These are phyloP conservation scores for Ligustrum vulgare DNA, from an alignment of 257 asterid genomes.

Conservation along the genomic window DNA sequence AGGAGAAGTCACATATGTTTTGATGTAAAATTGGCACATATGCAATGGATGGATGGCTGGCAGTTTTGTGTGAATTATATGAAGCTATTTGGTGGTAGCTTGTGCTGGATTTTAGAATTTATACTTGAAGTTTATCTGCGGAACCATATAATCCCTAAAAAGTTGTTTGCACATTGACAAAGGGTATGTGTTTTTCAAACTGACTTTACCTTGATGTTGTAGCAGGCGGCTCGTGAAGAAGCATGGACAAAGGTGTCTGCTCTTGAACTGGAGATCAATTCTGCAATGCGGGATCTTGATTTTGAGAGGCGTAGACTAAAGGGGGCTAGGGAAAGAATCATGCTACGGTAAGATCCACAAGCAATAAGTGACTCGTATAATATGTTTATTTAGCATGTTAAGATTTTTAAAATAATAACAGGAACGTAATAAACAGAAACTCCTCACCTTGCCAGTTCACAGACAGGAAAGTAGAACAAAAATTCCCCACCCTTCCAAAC, in stretches of 20 bases:
- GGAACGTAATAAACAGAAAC: not conserved
- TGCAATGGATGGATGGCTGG: not conserved
- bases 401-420: not conserved
- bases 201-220: conserved; percentile 57
- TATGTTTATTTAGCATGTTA: conserved; percentile 1
- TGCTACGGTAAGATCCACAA: conserved; percentile 79
- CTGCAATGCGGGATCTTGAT: conserved; percentile 72
- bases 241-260: conserved; percentile 97
- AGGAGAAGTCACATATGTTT: not conserved
- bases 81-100: not conserved
- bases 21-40: not conserved
- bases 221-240: conserved; percentile 99
- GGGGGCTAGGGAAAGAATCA: conserved; percentile 93
- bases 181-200: conserved; percentile 29
- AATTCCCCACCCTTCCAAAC: too few relatives aligned
- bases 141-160: conserved; percentile 8
- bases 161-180: not conserved
- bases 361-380: conserved; percentile 7
- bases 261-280: conserved; percentile 90
- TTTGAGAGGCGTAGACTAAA: conserved; percentile 87
- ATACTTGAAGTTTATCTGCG: not conserved
- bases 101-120: not conserved
- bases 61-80: not conserved
- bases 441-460: not conserved
- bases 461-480: not conserved